phyloP scores from a whole-genome alignment of 306 rosid species.

The Hippophae rhamnoides region DNA sequence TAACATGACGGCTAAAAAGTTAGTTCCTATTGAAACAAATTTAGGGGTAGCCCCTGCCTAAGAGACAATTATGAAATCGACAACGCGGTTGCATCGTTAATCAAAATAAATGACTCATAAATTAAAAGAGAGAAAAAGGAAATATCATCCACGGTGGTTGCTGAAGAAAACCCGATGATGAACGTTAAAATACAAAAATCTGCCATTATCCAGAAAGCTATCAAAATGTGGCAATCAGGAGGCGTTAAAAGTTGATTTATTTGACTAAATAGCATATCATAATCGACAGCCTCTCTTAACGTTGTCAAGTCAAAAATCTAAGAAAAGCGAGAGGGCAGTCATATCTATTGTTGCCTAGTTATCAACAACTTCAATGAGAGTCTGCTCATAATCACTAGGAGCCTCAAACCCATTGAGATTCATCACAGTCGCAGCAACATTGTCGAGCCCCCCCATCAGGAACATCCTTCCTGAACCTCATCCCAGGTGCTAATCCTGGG shows the following conservation, averaged over 20 bases:
- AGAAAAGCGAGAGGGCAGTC: not conserved
- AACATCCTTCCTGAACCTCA: constrained; percentile 57
- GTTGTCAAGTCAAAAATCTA: constrained; percentile 20
- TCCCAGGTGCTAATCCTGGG: constrained; percentile 73
- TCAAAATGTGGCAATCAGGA: not conserved
- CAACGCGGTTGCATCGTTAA: no score
- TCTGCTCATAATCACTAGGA: constrained; percentile 81
- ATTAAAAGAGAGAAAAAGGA: no score
- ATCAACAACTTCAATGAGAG: constrained; percentile 73
- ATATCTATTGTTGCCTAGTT: constrained; percentile 8
- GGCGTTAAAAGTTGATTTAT: not conserved
- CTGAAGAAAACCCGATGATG: no score
- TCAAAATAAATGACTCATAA: no score
- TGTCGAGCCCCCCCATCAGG: constrained; percentile 76
- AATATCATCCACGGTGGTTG: no score
- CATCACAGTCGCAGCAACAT: constrained; percentile 92
- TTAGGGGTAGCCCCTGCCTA: no score
- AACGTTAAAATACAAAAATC: not conserved
- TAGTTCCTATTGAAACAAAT: no score
- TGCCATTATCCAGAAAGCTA: not conserved
- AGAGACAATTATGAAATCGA: no score
- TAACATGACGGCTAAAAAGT: no score
- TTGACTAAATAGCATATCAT: constrained; percentile 11
- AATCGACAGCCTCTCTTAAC: not conserved
- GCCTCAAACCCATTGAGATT: constrained; percentile 89